Conservation (phyloP, 306 rosid genomes). For the Dalbergia cochinchinensis region DNA sequence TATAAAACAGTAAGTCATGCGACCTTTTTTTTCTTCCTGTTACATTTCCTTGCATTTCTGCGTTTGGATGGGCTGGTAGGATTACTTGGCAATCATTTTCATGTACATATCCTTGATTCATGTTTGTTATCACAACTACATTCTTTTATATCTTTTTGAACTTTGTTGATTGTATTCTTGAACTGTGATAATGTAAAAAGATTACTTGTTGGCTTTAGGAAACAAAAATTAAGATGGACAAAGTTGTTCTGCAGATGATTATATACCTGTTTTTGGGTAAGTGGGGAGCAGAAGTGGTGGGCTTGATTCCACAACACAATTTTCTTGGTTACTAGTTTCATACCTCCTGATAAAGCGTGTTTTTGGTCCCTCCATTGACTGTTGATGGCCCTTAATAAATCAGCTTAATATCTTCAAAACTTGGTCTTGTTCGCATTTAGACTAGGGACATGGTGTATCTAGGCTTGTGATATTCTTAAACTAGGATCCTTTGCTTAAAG, state of each 20-base stretch:
- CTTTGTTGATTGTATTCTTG: conserved; percentile 5
- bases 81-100: conserved; percentile 21
- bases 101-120: conserved; percentile 14
- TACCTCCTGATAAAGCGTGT: neutral
- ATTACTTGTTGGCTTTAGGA: conserved; percentile 2
- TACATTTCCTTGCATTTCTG: conserved; percentile 20
- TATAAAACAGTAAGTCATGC: conserved; percentile 75
- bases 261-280: conserved; percentile 5
- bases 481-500: conserved; percentile 10
- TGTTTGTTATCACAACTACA: conserved; percentile 24
- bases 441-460: conserved; percentile 5
- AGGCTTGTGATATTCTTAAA: conserved; percentile 24
- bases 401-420: conserved; percentile 5
- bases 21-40: conserved; percentile 6
- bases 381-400: conserved; percentile 6
- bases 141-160: conserved; percentile 15
- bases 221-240: neutral
- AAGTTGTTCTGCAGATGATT: neutral
- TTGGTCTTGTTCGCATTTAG: conserved; percentile 29
- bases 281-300: conserved; percentile 7
- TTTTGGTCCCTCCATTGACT: conserved; percentile 6
- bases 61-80: neutral
- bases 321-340: conserved; percentile 27
- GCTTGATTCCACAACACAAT: neutral
- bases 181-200: conserved; percentile 17